These are phyloP conservation scores for Capsella rubella DNA, from an alignment of 441 rosid genomes.

Conservation along the genomic window DNA sequence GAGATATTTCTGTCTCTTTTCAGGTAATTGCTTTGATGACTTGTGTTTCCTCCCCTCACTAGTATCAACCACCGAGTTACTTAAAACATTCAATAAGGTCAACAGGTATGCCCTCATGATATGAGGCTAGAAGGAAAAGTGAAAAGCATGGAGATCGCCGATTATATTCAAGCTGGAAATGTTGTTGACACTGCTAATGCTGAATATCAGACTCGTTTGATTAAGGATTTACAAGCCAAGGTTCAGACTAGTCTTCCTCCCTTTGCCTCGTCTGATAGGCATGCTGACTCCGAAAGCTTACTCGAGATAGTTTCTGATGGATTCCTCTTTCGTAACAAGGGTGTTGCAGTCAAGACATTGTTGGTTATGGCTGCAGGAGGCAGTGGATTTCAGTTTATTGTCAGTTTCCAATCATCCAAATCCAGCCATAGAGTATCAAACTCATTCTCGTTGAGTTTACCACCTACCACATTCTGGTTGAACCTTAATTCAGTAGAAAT, in stretches of 20 bases:
- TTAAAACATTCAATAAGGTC: conserved; percentile 51
- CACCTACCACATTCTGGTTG: conserved; percentile 79
- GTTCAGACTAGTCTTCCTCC: conserved; percentile 77
- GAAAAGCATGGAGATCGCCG: conserved; percentile 69
- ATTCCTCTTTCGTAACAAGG: conserved; percentile 49
- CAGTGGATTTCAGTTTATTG: conserved; percentile 57
- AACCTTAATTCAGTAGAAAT: conserved; percentile 60
- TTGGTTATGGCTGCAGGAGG: conserved; percentile 73
- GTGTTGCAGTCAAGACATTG: conserved; percentile 59
- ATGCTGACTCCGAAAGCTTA: conserved; percentile 47
- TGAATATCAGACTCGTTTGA: conserved; percentile 41
- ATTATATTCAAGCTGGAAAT: conserved; percentile 52
- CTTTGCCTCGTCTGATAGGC: conserved; percentile 48
- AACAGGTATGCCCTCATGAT: conserved; percentile 84
- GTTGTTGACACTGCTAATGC: conserved; percentile 42
- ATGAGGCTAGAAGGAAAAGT: conserved; percentile 75
- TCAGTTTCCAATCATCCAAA: conserved; percentile 52
- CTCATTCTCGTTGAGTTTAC: conserved; percentile 73
- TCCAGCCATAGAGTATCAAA: conserved; percentile 51
- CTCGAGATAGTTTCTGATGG: conserved; percentile 49
- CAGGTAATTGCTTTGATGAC: conserved; percentile 68
- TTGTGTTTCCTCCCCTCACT: conserved; percentile 33
- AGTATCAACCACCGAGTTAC: conserved; percentile 34
- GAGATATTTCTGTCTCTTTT: conserved; percentile 60
- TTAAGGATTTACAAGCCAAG: conserved; percentile 68